A percentile compares a stretch with the other conserved stretches of the same genome.
Conservation (phyloP, 2,329 filamentous ascomycete species). For the Beauveria scarabaeidicola region DNA sequence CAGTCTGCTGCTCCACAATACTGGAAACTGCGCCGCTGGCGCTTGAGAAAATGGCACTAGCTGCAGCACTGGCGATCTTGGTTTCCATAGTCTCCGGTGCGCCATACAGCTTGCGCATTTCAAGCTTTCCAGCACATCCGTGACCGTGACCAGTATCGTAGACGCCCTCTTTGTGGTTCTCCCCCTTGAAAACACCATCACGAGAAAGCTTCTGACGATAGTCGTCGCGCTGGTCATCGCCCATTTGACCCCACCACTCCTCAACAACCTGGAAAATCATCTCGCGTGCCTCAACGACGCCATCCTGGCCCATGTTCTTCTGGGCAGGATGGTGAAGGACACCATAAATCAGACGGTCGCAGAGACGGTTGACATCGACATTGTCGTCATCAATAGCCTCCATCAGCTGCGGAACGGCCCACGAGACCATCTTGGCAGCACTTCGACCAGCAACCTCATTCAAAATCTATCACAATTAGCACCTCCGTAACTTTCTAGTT, state of each 20-base stretch:
- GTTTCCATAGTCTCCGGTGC: slow-evolving; percentile 43
- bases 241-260: slow-evolving; percentile 71
- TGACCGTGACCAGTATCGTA: slow-evolving; percentile 79
- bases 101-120: slow-evolving; percentile 61
- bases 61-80: slow-evolving; percentile 47
- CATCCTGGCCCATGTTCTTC: slow-evolving; percentile 60
- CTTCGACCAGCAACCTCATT: slow-evolving; percentile 83
- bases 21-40: slow-evolving; percentile 44
- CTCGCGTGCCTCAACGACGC: slow-evolving; percentile 60
- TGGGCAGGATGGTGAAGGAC: slow-evolving; percentile 86
- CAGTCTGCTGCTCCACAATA: slow-evolving; percentile 38
- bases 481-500: neutral
- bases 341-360: slow-evolving; percentile 70
- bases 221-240: slow-evolving; percentile 51
- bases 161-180: slow-evolving; percentile 82
- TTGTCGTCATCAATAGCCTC: slow-evolving; percentile 74
- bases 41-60: slow-evolving; percentile 48
- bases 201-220: slow-evolving; percentile 70
- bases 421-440: slow-evolving; percentile 68
- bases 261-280: slow-evolving; percentile 74
- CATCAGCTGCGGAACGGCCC: slow-evolving; percentile 86
- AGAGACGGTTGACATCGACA: slow-evolving; percentile 58
- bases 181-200: slow-evolving; percentile 64
- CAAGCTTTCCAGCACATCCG: slow-evolving; percentile 69
- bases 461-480: slow-evolving; percentile 44